Conservation (phyloP, 805 yeast species). For the Brettanomyces sp. region DNA sequence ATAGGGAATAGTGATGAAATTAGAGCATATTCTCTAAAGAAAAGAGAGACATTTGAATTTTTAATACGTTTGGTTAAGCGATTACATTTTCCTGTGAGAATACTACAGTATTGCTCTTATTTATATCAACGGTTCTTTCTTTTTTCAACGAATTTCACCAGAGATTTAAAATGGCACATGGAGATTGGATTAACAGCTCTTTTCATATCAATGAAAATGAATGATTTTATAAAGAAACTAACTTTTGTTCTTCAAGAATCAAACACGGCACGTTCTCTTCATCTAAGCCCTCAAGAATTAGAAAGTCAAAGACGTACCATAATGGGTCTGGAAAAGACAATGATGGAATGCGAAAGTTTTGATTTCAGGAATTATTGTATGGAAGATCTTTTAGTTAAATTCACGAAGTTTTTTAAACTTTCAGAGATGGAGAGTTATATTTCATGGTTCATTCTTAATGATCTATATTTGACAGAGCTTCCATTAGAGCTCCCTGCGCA, state of each 20-base stretch:
- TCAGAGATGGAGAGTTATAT: constrained; percentile 39
- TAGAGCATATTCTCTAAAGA: constrained; percentile 15
- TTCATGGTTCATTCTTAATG: constrained; percentile 74
- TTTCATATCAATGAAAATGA: constrained; percentile 66
- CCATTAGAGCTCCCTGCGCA: constrained; percentile 67
- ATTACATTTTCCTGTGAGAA: constrained; percentile 60
- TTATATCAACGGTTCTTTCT: constrained; percentile 65
- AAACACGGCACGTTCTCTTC: constrained; percentile 26
- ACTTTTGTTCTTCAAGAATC: constrained; percentile 50
- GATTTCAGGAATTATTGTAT: constrained; percentile 65
- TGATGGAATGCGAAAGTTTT: constrained; percentile 69
- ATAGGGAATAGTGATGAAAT: constrained; percentile 12
- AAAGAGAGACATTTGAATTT: constrained; percentile 39
- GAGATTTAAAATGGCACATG: constrained; percentile 33
- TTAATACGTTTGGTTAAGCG: constrained; percentile 41
- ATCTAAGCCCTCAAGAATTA: constrained; percentile 16
- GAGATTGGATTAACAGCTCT: constrained; percentile 64
- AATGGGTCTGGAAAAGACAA: constrained; percentile 55
- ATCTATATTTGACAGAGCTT: constrained; percentile 60
- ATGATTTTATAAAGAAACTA: constrained; percentile 74
- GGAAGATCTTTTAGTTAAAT: constrained; percentile 59
- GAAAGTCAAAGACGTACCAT: constrained; percentile 52
- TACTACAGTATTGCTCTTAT: constrained; percentile 61
- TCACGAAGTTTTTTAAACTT: constrained; percentile 39
- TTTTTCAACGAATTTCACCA: constrained; percentile 47